phyloP scores from a whole-genome alignment of 1,284 basidiomycete species.

The Ceratobasidium sp. region DNA sequence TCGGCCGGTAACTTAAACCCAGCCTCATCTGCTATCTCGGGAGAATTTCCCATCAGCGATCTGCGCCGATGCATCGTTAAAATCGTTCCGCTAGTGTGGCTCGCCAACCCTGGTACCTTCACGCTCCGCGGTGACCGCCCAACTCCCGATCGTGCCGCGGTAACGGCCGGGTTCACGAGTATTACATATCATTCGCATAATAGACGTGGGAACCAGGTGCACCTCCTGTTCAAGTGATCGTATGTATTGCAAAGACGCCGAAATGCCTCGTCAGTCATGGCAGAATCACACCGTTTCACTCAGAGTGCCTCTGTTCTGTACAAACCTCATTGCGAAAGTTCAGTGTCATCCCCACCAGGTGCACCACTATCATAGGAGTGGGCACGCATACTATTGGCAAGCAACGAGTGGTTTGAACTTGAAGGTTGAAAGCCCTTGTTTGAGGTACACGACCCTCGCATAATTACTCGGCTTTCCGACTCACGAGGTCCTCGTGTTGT shows the following conservation, averaged over 20 bases:
- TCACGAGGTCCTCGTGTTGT: constrained; percentile 1
- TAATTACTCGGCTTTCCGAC: neutral
- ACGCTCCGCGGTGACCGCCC: constrained; percentile 4
- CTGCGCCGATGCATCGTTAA: constrained; percentile 8
- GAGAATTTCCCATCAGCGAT: neutral
- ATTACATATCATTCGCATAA: constrained; percentile 41
- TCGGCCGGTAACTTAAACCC: neutral
- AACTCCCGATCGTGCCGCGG: constrained; percentile 16
- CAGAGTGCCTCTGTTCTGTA: neutral
- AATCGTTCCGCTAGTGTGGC: neutral
- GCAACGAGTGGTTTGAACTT: neutral
- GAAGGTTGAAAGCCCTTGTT: neutral
- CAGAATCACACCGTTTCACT: neutral
- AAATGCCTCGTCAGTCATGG: neutral
- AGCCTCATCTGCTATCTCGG: neutral
- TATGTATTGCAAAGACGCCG: neutral
- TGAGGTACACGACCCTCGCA: constrained; percentile 1
- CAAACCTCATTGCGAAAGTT: neutral
- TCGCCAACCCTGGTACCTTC: constrained; percentile 15
- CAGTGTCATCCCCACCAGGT: neutral
- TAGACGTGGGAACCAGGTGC: constrained; percentile 6
- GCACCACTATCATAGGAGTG: neutral
- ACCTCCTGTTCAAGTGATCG: neutral
- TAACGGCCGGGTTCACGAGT: constrained; percentile 4
- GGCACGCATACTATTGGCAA: neutral